A percentile compares a stretch with the other conserved stretches of the same genome.
Conservation (phyloP, 495 filamentous ascomycete genomes). For the Aspergillus bertholletiae region DNA sequence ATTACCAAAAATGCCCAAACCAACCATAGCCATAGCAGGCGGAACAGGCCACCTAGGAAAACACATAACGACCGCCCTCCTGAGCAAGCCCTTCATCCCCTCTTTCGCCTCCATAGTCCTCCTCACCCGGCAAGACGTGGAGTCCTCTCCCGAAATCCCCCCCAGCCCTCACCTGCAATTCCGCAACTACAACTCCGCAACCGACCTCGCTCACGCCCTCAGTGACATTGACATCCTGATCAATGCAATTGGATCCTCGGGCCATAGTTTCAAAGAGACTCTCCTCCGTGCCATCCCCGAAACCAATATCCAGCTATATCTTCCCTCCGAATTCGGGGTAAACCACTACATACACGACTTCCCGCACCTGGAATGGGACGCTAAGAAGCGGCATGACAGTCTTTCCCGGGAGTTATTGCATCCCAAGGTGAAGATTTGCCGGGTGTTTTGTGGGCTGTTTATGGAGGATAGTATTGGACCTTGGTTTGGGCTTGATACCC, state of each 20-base stretch:
- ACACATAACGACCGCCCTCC: constrained; percentile 20
- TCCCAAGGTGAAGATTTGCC: constrained; percentile 18
- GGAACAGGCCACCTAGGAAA: constrained; percentile 24
- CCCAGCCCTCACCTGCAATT: background rate
- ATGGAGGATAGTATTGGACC: constrained; percentile 28
- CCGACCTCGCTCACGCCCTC: constrained; percentile 16
- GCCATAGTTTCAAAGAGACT: constrained; percentile 21
- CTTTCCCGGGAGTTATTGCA: constrained; percentile 7
- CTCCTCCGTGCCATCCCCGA: constrained; percentile 15
- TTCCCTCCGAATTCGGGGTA: constrained; percentile 29
- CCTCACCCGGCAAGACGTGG: constrained; percentile 20
- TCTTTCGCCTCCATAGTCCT: constrained; percentile 22
- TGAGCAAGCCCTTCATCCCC: constrained; percentile 14
- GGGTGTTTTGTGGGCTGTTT: constrained; percentile 24
- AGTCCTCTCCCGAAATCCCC: background rate
- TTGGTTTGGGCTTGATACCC: constrained; percentile 26
- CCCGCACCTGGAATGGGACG: constrained; percentile 22
- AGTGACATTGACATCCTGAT: constrained; percentile 21
- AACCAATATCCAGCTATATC: constrained; percentile 18
- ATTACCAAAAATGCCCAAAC: constrained; percentile 1
- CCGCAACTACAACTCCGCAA: constrained; percentile 10
- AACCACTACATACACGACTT: constrained; percentile 29
- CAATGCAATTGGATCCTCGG: constrained; percentile 20
- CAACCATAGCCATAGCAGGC: constrained; percentile 23
- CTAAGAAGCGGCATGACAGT: constrained; percentile 22